A percentile compares a stretch with the other conserved stretches of the same genome.
phyloP scores from a whole-genome alignment of 2,329 filamentous ascomycete genomes.

The Colletotrichum sp. region DNA sequence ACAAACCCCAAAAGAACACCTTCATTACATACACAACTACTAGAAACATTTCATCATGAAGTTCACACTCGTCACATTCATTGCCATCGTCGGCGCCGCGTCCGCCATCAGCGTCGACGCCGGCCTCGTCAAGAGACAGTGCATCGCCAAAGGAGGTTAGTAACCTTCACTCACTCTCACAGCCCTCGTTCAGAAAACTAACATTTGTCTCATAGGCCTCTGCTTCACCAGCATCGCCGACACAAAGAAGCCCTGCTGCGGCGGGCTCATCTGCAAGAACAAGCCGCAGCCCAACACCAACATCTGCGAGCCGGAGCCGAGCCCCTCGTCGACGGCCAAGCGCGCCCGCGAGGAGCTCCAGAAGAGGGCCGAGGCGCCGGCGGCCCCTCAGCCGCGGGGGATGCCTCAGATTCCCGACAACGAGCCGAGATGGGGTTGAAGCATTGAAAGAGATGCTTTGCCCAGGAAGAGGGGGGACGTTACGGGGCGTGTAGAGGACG shows the following conservation, averaged over 20 bases:
- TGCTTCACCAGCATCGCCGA: background rate
- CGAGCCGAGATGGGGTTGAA: background rate
- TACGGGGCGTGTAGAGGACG: background rate
- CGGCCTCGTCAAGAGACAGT: constrained; percentile 5
- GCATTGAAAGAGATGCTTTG: background rate
- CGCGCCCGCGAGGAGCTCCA: background rate
- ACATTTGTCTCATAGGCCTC: background rate
- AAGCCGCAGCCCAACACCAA: background rate
- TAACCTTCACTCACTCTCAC: too few species aligned
- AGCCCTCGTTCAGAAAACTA: too few species aligned
- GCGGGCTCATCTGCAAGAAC: constrained; percentile 1
- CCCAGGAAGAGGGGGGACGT: too few species aligned
- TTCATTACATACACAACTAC: background rate
- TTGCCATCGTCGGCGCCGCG: background rate
- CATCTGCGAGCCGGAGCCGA: background rate
- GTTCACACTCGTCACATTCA: background rate
- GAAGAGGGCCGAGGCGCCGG: background rate
- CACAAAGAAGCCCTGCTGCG: constrained; percentile 3
- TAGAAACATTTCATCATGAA: background rate
- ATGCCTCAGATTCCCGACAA: background rate
- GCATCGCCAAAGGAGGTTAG: background rate
- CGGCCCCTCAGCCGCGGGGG: background rate
- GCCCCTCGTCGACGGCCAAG: background rate
- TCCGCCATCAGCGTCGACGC: constrained; percentile 11
- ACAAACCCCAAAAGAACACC: background rate